Evolutionary conservation across 2,329 filamentous ascomycete genomes (phyloP).

Genomic region (Fusarium protoensiforme): DNA sequence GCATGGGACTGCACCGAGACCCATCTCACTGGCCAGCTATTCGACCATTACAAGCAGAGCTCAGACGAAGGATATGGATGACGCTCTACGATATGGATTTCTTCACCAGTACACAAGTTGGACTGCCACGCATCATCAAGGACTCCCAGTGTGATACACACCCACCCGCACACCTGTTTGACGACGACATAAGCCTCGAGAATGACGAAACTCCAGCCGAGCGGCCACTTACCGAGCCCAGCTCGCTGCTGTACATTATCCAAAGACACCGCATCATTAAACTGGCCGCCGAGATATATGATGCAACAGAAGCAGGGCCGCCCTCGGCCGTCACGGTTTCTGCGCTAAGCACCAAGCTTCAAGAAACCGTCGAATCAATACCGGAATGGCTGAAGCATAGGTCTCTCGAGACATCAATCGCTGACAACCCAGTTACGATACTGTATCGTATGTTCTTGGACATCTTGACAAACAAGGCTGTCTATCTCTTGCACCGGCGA

Average conservation of each 20-base stretch:
- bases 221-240: slow-evolving; percentile 5
- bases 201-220: background rate
- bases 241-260: slow-evolving; percentile 4
- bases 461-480: slow-evolving; percentile 7
- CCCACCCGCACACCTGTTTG: slow-evolving; percentile 10
- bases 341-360: background rate
- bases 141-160: slow-evolving; percentile 28
- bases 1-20: slow-evolving; percentile 31
- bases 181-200: background rate
- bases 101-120: slow-evolving; percentile 32
- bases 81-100: slow-evolving; percentile 32
- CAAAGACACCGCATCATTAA: slow-evolving; percentile 10
- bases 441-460: slow-evolving; percentile 19
- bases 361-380: background rate
- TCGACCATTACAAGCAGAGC: slow-evolving; percentile 26
- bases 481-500: slow-evolving; percentile 14
- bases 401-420: slow-evolving; percentile 6
- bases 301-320: background rate
- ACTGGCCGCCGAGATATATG: slow-evolving; percentile 10
- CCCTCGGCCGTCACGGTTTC: background rate
- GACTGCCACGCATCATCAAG: slow-evolving; percentile 33
- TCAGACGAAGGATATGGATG: slow-evolving; percentile 28
- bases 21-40: slow-evolving; percentile 31
- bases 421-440: slow-evolving; percentile 3
- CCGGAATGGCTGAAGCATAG: slow-evolving; percentile 10